Evolutionary conservation across 1,284 basidiomycete species (phyloP).

Genomic region (Pyrrhoderma noxium): DNA sequence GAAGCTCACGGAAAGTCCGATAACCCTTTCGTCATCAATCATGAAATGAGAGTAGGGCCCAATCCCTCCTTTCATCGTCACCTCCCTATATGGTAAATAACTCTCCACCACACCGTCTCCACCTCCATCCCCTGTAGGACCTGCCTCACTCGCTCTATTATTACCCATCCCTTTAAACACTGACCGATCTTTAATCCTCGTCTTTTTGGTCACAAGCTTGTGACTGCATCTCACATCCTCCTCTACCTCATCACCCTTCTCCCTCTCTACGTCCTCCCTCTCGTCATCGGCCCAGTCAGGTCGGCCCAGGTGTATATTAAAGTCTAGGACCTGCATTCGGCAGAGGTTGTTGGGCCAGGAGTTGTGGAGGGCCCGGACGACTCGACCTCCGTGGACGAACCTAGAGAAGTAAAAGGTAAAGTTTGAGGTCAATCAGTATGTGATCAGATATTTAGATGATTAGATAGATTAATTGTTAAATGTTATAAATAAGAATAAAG

Average conservation of each 20-base stretch:
- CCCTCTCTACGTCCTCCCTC: slow-evolving; percentile 1
- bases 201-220: slow-evolving; percentile 4
- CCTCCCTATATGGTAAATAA: slow-evolving; percentile 12
- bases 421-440: too few species aligned
- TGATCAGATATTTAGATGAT: too few species aligned
- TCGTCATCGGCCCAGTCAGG: too few species aligned
- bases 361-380: slow-evolving; percentile 27
- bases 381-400: slow-evolving; percentile 40
- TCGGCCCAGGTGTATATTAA: slow-evolving; percentile 28
- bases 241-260: slow-evolving; percentile 3
- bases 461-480: too few species aligned
- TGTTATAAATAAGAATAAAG: too few species aligned
- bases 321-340: slow-evolving; percentile 31
- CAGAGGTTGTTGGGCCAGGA: slow-evolving; percentile 15
- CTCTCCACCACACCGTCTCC: slow-evolving; percentile 7
- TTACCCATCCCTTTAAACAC: too few species aligned
- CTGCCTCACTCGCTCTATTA: too few species aligned
- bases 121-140: too few species aligned
- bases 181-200: slow-evolving; percentile 5
- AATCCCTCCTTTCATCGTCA: slow-evolving; percentile 9
- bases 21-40: slow-evolving; percentile 28
- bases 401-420: slow-evolving; percentile 22
- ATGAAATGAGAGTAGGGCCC: slow-evolving; percentile 25
- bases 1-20: slow-evolving; percentile 28
- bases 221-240: slow-evolving; percentile 7